These are phyloP conservation scores for Perkinsus marinus DNA, from an alignment of 169 alveolate species.

Conservation along the genomic window DNA sequence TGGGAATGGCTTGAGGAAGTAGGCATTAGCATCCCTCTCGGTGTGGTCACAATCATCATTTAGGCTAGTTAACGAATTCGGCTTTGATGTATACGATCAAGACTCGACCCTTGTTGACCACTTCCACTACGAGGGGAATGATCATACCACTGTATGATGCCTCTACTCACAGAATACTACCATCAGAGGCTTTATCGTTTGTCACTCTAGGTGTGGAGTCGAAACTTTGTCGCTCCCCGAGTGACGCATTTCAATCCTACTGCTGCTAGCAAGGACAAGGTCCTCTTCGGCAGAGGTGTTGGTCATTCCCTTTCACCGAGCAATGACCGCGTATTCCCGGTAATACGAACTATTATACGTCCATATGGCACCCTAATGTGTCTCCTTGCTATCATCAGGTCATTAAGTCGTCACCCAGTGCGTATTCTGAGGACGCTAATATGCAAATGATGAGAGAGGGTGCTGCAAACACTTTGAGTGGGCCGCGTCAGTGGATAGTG, in stretches of 20 bases:
- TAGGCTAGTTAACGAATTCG: not conserved
- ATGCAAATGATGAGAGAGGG: not conserved
- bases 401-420: not conserved
- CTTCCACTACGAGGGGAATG: not conserved
- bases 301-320: not conserved
- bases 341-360: not conserved
- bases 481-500: not conserved
- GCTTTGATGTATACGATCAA: not conserved
- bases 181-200: not conserved
- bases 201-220: not conserved
- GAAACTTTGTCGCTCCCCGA: not conserved
- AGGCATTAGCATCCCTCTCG: not conserved
- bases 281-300: not conserved
- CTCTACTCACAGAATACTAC: not conserved
- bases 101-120: not conserved
- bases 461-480: not conserved
- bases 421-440: not conserved
- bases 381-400: too few species aligned
- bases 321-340: not conserved
- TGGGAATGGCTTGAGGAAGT: not conserved
- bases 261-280: not conserved
- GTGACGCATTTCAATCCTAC: not conserved
- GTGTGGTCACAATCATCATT: not conserved
- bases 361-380: too few species aligned
- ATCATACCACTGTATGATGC: not conserved